phyloP scores from a whole-genome alignment of 164 flowering plant genomes.

The grape (Vitis vinifera) region ASM3070453v1 NC_081821.1:545501-546000 shows the following conservation, averaged over 20 bases:
- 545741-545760: background rate
- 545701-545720: background rate
- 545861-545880: conserved; percentile 99
- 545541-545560: background rate
- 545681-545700: background rate
- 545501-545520: no score
- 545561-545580: background rate
- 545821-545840: conserved; percentile 59
- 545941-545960: conserved; percentile 88
- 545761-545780: background rate
- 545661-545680: background rate
- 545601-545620: background rate
- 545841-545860: conserved; percentile 98
- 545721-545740: background rate
- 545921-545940: conserved; percentile 99
- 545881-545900: conserved; percentile 94
- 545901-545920: conserved; percentile 91
- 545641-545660: no score
- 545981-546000: background rate
- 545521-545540: background rate
- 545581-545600: background rate
- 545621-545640: background rate
- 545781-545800: background rate
- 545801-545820: background rate
- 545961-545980: background rate